A percentile compares a stretch with the other conserved stretches of the same genome.
These are phyloP conservation scores for Phytopythium litorale DNA, from an alignment of 352 stramenopile species.

Conservation along the genomic window DNA sequence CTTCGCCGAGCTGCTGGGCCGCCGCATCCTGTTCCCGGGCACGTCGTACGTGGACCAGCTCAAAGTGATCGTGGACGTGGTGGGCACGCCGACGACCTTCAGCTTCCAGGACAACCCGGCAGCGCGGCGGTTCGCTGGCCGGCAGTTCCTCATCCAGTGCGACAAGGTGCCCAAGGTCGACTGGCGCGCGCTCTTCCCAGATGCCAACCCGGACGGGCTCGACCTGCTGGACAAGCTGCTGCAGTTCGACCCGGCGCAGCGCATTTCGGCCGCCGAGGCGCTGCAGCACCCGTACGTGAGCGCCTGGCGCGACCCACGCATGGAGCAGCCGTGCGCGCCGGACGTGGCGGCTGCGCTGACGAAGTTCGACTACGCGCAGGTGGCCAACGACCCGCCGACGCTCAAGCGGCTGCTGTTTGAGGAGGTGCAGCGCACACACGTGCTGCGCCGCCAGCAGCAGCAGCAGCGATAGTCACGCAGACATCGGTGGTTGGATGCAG, in stretches of 20 bases:
- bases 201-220: conserved; percentile 82
- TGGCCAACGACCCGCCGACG: conserved; percentile 56
- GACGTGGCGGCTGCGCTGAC: conserved; percentile 53
- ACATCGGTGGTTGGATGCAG: no score
- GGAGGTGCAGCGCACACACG: conserved; percentile 75
- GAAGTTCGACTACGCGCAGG: conserved; percentile 74
- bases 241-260: conserved; percentile 83
- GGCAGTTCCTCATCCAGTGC: conserved; percentile 78
- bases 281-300: conserved; percentile 90
- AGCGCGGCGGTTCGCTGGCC: conserved; percentile 73
- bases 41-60: conserved; percentile 87
- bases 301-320: conserved; percentile 60
- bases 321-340: conserved; percentile 52
- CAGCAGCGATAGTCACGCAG: no score
- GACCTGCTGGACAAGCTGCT: conserved; percentile 86
- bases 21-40: conserved; percentile 80
- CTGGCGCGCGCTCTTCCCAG: conserved; percentile 72
- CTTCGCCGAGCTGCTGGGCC: conserved; percentile 96
- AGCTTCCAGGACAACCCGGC: conserved; percentile 85
- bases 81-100: conserved; percentile 81
- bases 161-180: conserved; percentile 68
- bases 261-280: conserved; percentile 81
- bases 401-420: conserved; percentile 81
- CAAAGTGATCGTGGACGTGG: conserved; percentile 84
- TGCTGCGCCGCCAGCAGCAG: neutral